These are phyloP conservation scores for Pisolithus marmoratus DNA, from an alignment of 768 basidiomycete genomes.

Conservation along the genomic window DNA sequence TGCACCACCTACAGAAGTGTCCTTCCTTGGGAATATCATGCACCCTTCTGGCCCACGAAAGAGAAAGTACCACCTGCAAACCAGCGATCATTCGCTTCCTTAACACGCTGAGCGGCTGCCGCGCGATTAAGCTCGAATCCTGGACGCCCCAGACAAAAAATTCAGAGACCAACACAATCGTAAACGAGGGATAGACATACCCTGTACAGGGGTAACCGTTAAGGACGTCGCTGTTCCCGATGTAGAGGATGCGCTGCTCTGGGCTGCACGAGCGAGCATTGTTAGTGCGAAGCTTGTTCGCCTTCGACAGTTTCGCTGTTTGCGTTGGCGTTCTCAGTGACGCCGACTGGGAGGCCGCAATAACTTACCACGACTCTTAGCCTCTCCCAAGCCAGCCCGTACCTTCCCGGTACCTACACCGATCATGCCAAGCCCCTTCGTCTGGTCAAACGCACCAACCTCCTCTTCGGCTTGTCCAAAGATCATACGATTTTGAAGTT, in stretches of 20 bases:
- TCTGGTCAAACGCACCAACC: slow-evolving; percentile 93
- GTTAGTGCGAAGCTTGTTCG: slow-evolving; percentile 88
- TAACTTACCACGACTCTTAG: slow-evolving; percentile 80
- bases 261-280: slow-evolving; percentile 72
- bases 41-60: slow-evolving; percentile 60
- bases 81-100: slow-evolving; percentile 97
- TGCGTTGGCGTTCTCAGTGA: background rate
- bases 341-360: background rate
- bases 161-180: background rate
- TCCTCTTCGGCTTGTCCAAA: slow-evolving; percentile 97
- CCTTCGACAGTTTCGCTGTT: slow-evolving; percentile 91
- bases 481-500: slow-evolving; percentile 93
- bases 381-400: slow-evolving; percentile 79
- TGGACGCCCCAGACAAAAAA: slow-evolving; percentile 25
- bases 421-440: slow-evolving; percentile 98
- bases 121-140: slow-evolving; percentile 93
- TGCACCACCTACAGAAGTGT: background rate
- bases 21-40: slow-evolving; percentile 8
- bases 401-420: slow-evolving; percentile 84
- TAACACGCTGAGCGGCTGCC: slow-evolving; percentile 79
- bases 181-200: slow-evolving; percentile 30
- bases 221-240: slow-evolving; percentile 90
- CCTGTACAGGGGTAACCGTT: slow-evolving; percentile 95
- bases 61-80: slow-evolving; percentile 85
- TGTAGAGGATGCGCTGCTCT: slow-evolving; percentile 36